Base-by-base conservation (phyloP, 352 stramenopile genomes). In the Aphanomyces cochlioides region DNA sequence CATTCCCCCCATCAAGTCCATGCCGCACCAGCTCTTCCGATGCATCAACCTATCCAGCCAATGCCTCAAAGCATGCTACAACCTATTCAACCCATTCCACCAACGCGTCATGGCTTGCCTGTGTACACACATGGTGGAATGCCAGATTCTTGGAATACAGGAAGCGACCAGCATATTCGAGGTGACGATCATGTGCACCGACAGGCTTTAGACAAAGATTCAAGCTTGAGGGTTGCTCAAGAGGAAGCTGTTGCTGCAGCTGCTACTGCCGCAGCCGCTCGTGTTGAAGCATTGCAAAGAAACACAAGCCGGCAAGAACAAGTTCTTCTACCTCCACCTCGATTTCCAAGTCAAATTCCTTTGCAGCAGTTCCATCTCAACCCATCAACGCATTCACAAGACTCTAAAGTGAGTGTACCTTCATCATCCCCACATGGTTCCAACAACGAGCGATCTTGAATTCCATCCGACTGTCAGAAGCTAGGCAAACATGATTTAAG, bases 241-340 rank as follows among this genome's bases (percentile, higher is more conserved):
- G 87, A 95, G 78, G 87, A 95, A 47, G 87, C 87, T 10, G 81
- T 84, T 34, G 77, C 84, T 36, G 87, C 87, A 15, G 83, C 85
- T 10, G 86, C 82, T 1, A 84, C 82, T 0, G 87, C 84, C 4
- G 87, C 87, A 8, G 85, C 87, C 0, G 87, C 87, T 12, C 83
- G 86, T 0, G 81, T 92, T 41, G 82, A 93, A 79, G 87, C 86
- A 12, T 78, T 93, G 75, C 83, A 95, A 3, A 79, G 83, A 21
- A 92, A 92, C 74, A 88, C 66, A 64, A 81, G 77, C 37, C 88
- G 91, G 66, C 85, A 93, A 66, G 82, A 90, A 19, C 84, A 85
- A 39, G 81, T 90, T 59, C 73, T 78, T n/a, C 45, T 41, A 56
- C 72, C 73, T 38, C 67, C 60, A 8, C 69, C 37, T 57, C 77